phyloP scores from a whole-genome alignment of 2,329 filamentous ascomycete species.

The Diaporthe ilicicola region DNA sequence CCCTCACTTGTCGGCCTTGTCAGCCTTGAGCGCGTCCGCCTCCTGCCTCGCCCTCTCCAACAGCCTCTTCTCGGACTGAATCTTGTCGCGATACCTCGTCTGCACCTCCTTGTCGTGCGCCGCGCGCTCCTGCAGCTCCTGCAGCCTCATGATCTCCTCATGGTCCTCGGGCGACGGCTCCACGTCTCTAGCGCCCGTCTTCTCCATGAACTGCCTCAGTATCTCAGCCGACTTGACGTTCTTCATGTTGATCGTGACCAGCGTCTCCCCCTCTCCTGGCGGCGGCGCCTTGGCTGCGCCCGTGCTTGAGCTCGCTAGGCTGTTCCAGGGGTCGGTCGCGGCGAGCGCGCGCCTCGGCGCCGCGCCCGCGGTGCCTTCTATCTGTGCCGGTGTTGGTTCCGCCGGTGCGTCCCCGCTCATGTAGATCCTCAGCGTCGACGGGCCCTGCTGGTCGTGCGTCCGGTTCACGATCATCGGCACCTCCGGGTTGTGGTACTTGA shows the following conservation, averaged over 20 bases:
- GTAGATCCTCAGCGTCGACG: slow-evolving; percentile 73
- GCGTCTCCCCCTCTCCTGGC: slow-evolving; percentile 57
- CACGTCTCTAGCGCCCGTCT: slow-evolving; percentile 68
- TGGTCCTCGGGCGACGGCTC: slow-evolving; percentile 67
- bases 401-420: slow-evolving; percentile 47
- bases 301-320: slow-evolving; percentile 47
- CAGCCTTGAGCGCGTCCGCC: slow-evolving; percentile 52
- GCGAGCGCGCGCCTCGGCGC: slow-evolving; percentile 28
- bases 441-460: slow-evolving; percentile 61
- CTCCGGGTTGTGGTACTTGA: slow-evolving; percentile 94
- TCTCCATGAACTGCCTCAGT: slow-evolving; percentile 66
- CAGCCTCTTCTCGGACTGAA: slow-evolving; percentile 69
- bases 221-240: slow-evolving; percentile 68
- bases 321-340: slow-evolving; percentile 31
- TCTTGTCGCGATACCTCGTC: slow-evolving; percentile 61
- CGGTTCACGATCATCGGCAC: slow-evolving; percentile 85
- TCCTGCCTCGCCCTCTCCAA: slow-evolving; percentile 63
- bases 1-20: slow-evolving; percentile 33
- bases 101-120: slow-evolving; percentile 64
- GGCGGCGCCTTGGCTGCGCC: slow-evolving; percentile 58
- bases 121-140: slow-evolving; percentile 60
- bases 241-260: slow-evolving; percentile 70
- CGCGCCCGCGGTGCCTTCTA: not conserved
- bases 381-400: not conserved
- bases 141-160: slow-evolving; percentile 64